phyloP scores from a whole-genome alignment of 441 rosid genomes.

The Erodium chrysanthum region DNA sequence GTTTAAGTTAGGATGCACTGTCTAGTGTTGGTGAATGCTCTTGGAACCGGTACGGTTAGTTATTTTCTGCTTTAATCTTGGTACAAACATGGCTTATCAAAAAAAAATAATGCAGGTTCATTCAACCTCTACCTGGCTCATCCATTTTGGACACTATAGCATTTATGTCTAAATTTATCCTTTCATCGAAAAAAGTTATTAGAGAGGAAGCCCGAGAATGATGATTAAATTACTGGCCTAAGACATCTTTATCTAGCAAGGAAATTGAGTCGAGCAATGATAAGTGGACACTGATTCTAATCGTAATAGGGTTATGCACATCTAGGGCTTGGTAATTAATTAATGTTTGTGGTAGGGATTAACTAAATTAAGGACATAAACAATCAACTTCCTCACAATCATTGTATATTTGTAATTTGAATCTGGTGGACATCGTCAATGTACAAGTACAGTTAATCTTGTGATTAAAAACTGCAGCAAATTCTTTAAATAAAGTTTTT shows the following conservation, averaged over 20 bases:
- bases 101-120: no score
- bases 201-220: background rate
- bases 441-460: conserved; percentile 9
- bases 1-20: background rate
- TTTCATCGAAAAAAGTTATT: background rate
- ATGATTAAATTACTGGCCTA: background rate
- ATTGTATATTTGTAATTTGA: background rate
- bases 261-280: background rate
- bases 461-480: conserved; percentile 20
- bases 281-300: background rate
- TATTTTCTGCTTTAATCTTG: background rate
- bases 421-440: background rate
- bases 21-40: background rate
- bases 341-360: background rate
- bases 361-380: background rate
- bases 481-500: conserved; percentile 19
- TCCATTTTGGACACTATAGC: background rate
- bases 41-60: conserved; percentile 4
- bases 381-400: background rate
- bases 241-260: background rate
- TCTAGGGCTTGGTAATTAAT: no score
- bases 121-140: background rate
- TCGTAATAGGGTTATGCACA: background rate
- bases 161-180: background rate
- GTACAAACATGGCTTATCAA: no score